phyloP scores from a whole-genome alignment of 257 asterid species.

The Salvia miltiorrhiza region DNA sequence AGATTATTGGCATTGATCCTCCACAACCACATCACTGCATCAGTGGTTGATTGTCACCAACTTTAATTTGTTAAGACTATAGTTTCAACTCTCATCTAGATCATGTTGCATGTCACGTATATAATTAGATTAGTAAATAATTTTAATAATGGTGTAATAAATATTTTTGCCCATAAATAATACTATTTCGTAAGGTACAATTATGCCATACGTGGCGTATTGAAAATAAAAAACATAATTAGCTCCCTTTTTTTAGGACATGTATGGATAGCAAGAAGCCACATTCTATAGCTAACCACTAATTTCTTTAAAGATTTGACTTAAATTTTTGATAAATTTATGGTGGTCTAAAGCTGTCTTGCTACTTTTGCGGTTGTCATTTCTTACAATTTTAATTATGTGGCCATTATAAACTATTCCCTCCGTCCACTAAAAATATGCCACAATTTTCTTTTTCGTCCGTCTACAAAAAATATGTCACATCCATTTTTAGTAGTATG shows the following conservation, averaged over 20 bases:
- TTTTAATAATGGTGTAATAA: not conserved
- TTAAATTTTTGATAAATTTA: not conserved
- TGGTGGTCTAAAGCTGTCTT: not conserved
- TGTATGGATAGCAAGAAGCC: not conserved
- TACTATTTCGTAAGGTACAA: not conserved
- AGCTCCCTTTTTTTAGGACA: not conserved
- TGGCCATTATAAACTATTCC: too few species aligned
- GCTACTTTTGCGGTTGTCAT: not conserved
- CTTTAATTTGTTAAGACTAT: not conserved
- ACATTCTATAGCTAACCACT: not conserved
- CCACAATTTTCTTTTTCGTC: too few species aligned
- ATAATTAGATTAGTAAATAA: not conserved
- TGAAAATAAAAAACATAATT: not conserved
- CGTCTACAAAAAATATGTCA: too few species aligned
- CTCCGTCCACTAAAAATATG: too few species aligned
- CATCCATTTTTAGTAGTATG: too few species aligned
- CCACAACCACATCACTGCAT: not conserved
- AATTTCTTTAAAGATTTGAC: not conserved
- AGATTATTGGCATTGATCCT: not conserved
- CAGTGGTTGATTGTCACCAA: not conserved
- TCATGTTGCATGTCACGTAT: slow-evolving; percentile 8
- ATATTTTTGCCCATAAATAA: not conserved
- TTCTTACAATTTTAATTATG: too few species aligned
- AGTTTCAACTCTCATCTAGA: not conserved
- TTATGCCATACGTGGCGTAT: not conserved